Percentiles rank a stretch among this genome's conserved stretches.
Conservation (phyloP, 192 early-diverging fungal species). For the Mortierella hygrophila region DNA sequence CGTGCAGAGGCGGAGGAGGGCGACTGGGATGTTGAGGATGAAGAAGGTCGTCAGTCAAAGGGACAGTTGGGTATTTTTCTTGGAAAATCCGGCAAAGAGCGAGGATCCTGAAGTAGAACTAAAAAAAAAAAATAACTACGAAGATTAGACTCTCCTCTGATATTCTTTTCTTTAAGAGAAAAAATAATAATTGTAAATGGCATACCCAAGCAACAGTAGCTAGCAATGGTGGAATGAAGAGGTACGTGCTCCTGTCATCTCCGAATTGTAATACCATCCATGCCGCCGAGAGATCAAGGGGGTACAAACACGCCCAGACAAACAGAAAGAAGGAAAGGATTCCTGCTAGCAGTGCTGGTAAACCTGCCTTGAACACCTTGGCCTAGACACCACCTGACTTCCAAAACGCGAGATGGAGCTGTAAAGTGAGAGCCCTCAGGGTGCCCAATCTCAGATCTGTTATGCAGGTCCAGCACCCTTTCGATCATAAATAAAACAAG, state of each 20-base stretch:
- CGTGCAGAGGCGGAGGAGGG: not conserved
- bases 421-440: too few relatives aligned
- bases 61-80: conserved; percentile 30
- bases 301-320: conserved; percentile 15
- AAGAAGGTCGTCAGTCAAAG: conserved; percentile 44
- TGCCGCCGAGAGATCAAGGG: conserved; percentile 16
- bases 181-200: not conserved
- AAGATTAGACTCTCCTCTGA: not conserved
- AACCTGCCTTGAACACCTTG: too few relatives aligned
- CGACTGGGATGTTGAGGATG: conserved; percentile 27
- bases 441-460: too few relatives aligned
- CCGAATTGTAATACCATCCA: conserved; percentile 22
- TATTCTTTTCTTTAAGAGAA: too few relatives aligned
- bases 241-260: conserved; percentile 25
- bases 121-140: not conserved
- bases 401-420: too few relatives aligned
- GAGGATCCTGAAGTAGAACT: too few relatives aligned
- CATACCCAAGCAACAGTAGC: conserved; percentile 45
- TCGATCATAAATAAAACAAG: too few relatives aligned
- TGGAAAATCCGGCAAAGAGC: conserved; percentile 27
- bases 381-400: too few relatives aligned
- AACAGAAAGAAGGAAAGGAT: not conserved
- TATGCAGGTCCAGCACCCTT: too few relatives aligned
- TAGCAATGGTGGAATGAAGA: conserved; percentile 31
- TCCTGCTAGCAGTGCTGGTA: too few relatives aligned